phyloP scores from a whole-genome alignment of 805 yeast species.

The Hagleromyces aurorensis region DNA sequence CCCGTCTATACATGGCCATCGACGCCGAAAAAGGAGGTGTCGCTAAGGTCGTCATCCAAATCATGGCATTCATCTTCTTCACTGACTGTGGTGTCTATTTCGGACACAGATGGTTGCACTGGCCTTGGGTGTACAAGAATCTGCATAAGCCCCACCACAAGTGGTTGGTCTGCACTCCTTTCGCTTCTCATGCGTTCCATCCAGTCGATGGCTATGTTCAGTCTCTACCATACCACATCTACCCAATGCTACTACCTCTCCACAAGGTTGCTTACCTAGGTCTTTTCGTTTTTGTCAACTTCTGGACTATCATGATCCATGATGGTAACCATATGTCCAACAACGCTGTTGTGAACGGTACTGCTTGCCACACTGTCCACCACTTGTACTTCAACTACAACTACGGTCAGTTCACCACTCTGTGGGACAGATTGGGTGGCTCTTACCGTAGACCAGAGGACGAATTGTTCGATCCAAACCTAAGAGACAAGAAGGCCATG shows the following conservation, averaged over 20 bases:
- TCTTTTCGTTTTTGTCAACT: conserved; percentile 84
- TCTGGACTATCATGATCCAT: conserved; percentile 98
- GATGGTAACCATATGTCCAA: conserved; percentile 94
- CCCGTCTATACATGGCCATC: conserved; percentile 63
- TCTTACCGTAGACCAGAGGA: conserved; percentile 89
- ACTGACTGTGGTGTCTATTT: conserved; percentile 91
- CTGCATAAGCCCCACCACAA: conserved; percentile 98
- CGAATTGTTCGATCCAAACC: conserved; percentile 63
- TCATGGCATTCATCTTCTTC: conserved; percentile 77
- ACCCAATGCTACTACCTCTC: conserved; percentile 86
- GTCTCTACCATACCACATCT: conserved; percentile 87
- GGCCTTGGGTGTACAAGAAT: conserved; percentile 79
- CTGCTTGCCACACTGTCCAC: conserved; percentile 97
- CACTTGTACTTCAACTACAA: conserved; percentile 96
- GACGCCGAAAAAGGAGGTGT: conserved; percentile 60
- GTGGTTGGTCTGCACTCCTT: conserved; percentile 98
- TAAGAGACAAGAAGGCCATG: conserved; percentile 55
- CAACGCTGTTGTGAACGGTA: conserved; percentile 92
- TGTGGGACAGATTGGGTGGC: conserved; percentile 96
- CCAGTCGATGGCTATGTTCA: conserved; percentile 95
- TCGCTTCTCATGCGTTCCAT: conserved; percentile 97
- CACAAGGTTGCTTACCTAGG: conserved; percentile 78
- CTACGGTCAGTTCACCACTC: conserved; percentile 95
- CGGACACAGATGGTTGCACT: conserved; percentile 88
- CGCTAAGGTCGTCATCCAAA: conserved; percentile 55